These are phyloP conservation scores for Parmelia sp. DNA, from an alignment of 495 filamentous ascomycete genomes.

Conservation along the genomic window DNA sequence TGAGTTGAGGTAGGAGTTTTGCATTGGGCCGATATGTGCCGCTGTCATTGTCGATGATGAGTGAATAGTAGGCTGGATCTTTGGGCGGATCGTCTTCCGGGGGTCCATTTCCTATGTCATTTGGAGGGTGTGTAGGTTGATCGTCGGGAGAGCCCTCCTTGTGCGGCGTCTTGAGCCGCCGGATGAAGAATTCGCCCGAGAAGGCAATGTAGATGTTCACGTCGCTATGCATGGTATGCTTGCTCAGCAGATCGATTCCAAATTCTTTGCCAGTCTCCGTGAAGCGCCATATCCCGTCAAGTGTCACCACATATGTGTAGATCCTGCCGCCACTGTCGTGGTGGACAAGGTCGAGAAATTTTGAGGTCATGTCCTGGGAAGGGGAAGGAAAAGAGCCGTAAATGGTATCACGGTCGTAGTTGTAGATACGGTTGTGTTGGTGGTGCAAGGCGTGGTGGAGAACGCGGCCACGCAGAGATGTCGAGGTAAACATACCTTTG, in stretches of 20 bases:
- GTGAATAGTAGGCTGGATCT: slow-evolving; percentile 69
- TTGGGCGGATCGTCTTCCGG: slow-evolving; percentile 36
- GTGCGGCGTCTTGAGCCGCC: slow-evolving; percentile 49
- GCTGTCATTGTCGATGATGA: slow-evolving; percentile 91
- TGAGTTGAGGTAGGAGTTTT: slow-evolving; percentile 61
- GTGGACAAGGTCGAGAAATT: slow-evolving; percentile 82
- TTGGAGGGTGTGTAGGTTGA: slow-evolving; percentile 31
- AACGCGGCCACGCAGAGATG: slow-evolving; percentile 68
- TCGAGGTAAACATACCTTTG: slow-evolving; percentile 75
- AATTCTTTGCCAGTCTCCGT: slow-evolving; percentile 95
- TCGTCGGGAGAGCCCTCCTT: slow-evolving; percentile 27
- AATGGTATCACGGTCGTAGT: slow-evolving; percentile 67
- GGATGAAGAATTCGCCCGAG: slow-evolving; percentile 87
- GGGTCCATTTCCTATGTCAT: slow-evolving; percentile 35
- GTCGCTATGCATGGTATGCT: slow-evolving; percentile 93
- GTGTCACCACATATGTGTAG: slow-evolving; percentile 86
- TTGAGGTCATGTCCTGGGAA: slow-evolving; percentile 56
- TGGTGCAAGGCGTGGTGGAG: slow-evolving; percentile 81
- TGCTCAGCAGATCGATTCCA: slow-evolving; percentile 82
- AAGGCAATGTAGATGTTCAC: slow-evolving; percentile 85
- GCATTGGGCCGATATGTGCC: slow-evolving; percentile 88
- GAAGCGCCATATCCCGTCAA: slow-evolving; percentile 80
- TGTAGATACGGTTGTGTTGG: slow-evolving; percentile 83
- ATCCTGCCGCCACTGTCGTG: slow-evolving; percentile 77
- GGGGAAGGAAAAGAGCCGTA: slow-evolving; percentile 56